These are phyloP conservation scores for Podochytrium sp. DNA, from an alignment of 192 early-diverging fungal species.

Conservation along the genomic window DNA sequence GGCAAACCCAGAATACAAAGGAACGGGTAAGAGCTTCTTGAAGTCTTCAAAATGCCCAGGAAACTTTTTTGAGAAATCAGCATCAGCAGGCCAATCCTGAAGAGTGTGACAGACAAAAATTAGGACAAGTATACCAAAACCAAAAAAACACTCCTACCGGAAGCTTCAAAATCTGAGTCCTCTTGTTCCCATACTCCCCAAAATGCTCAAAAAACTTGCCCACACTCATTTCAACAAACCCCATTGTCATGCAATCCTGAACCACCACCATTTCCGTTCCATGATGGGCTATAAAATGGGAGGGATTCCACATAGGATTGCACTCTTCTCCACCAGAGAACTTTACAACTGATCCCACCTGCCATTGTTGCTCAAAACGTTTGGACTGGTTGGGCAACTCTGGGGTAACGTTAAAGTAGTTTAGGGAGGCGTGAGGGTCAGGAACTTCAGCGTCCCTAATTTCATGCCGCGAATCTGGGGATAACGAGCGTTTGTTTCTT, in stretches of 20 bases:
- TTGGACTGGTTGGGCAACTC: neutral
- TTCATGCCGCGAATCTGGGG: neutral
- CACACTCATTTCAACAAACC: slow-evolving; percentile 27
- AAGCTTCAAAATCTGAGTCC: slow-evolving; percentile 32
- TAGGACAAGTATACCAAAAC: neutral
- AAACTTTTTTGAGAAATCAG: slow-evolving; percentile 56
- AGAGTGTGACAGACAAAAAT: neutral
- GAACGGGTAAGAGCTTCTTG: slow-evolving; percentile 59
- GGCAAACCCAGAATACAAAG: slow-evolving; percentile 55
- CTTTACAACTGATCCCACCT: slow-evolving; percentile 32
- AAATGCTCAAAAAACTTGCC: slow-evolving; percentile 53
- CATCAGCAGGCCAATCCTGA: slow-evolving; percentile 71
- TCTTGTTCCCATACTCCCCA: neutral
- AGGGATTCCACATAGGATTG: slow-evolving; percentile 34
- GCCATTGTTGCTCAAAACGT: slow-evolving; percentile 40
- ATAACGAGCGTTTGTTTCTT: neutral
- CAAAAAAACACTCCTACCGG: slow-evolving; percentile 13
- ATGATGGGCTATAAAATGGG: slow-evolving; percentile 38
- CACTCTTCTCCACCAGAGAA: slow-evolving; percentile 24
- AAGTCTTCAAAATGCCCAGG: slow-evolving; percentile 60
- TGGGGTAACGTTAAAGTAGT: neutral
- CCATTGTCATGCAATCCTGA: slow-evolving; percentile 51
- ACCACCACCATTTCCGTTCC: slow-evolving; percentile 54
- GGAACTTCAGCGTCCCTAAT: neutral
- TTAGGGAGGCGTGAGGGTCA: neutral